A percentile compares a stretch with the other conserved stretches of the same genome.
Evolutionary conservation across 257 asterid genomes (phyloP).

Genomic region (Leonotis leonurus): DNA sequence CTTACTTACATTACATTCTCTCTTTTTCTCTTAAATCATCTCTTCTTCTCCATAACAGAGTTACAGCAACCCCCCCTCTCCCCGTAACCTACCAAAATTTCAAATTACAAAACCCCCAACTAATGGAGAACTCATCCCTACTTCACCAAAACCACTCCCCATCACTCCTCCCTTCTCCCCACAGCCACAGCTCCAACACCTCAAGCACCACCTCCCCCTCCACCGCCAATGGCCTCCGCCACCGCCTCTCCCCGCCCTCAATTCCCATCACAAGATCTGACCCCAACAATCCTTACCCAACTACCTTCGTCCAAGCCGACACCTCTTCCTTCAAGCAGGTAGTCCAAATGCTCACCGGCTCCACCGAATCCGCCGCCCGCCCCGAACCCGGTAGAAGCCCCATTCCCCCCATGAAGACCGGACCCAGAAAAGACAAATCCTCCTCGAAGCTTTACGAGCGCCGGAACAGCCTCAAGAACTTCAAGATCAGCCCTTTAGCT

Average conservation of each 20-base stretch:
- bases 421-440: conserved; percentile 57
- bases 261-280: conserved; percentile 78
- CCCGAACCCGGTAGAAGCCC: conserved; percentile 39
- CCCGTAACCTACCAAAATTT: conserved; percentile 27
- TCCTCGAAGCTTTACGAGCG: conserved; percentile 70
- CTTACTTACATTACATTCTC: no score
- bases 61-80: conserved; percentile 7
- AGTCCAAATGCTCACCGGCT: conserved; percentile 89
- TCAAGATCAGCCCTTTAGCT: conserved; percentile 62
- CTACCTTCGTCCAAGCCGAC: conserved; percentile 92
- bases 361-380: conserved; percentile 49
- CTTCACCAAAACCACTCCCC: conserved; percentile 34
- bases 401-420: conserved; percentile 63
- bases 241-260: conserved; percentile 31
- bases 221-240: conserved; percentile 23
- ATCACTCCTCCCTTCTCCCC: conserved; percentile 19
- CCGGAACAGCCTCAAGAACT: conserved; percentile 63
- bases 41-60: conserved; percentile 2
- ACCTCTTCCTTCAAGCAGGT: no score
- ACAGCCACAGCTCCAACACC: conserved; percentile 30
- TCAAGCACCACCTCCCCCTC: conserved; percentile 25
- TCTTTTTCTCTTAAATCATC: conserved; percentile 2
- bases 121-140: conserved; percentile 41
- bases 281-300: conserved; percentile 72
- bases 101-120: conserved; percentile 7